A percentile compares a stretch with the other conserved stretches of the same genome.
These are phyloP conservation scores for Ustilago xerochloae DNA, from an alignment of 1,284 basidiomycete species.

Conservation along the genomic window DNA sequence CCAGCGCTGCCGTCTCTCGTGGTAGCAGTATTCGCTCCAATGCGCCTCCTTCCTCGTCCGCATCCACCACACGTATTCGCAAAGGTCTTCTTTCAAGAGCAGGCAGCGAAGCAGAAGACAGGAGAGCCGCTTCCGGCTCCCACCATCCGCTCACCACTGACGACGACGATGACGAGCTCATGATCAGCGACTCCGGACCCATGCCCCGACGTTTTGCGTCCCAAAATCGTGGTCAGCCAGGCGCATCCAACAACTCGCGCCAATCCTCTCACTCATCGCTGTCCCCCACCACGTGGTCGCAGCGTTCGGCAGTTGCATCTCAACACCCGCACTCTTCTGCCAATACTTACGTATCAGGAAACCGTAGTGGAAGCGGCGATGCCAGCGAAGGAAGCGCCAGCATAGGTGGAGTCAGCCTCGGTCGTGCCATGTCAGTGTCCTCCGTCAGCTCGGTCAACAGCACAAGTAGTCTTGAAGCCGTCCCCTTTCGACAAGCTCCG, in stretches of 20 bases:
- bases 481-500: constrained; percentile 64
- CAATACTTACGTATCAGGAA: constrained; percentile 30
- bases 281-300: constrained; percentile 9
- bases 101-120: constrained; percentile 47
- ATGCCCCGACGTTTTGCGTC: constrained; percentile 51
- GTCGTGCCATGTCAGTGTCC: constrained; percentile 63
- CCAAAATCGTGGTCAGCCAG: constrained; percentile 19
- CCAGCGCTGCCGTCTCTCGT: constrained; percentile 40
- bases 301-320: background rate
- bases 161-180: constrained; percentile 47
- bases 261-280: constrained; percentile 41
- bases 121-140: constrained; percentile 15
- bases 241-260: constrained; percentile 11
- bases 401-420: constrained; percentile 42
- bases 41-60: constrained; percentile 35
- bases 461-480: constrained; percentile 65
- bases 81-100: constrained; percentile 45
- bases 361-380: constrained; percentile 45
- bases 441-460: constrained; percentile 64
- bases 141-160: constrained; percentile 39
- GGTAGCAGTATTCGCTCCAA: constrained; percentile 39
- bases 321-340: constrained; percentile 12
- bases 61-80: constrained; percentile 41
- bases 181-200: constrained; percentile 53
- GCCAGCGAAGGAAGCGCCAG: constrained; percentile 42